Evolutionary conservation across 768 basidiomycete genomes (phyloP).

Genomic region (Lenzites betulinus): DNA sequence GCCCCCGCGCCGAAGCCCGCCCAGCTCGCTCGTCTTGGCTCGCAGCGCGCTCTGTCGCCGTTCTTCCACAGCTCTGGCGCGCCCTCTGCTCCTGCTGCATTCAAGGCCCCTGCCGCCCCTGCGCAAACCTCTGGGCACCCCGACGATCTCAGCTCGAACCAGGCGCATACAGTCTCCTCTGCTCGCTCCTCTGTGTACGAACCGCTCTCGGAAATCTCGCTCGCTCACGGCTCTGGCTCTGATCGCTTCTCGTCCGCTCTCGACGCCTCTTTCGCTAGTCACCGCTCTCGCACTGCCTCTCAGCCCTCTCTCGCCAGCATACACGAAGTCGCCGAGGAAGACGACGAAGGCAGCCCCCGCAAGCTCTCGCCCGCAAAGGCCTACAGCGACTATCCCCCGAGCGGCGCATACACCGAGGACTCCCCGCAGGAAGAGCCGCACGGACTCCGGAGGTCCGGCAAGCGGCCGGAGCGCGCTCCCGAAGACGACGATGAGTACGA

Average conservation of each 20-base stretch:
- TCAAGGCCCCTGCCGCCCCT: slow-evolving; percentile 15
- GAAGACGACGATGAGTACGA: slow-evolving; percentile 21
- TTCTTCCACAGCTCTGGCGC: slow-evolving; percentile 17
- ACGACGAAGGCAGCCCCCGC: neutral
- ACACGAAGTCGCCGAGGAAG: slow-evolving; percentile 21
- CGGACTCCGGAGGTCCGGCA: slow-evolving; percentile 8
- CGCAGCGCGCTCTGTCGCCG: slow-evolving; percentile 22
- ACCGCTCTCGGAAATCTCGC: neutral
- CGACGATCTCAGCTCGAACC: slow-evolving; percentile 24
- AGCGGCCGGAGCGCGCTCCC: slow-evolving; percentile 3
- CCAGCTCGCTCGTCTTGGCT: slow-evolving; percentile 5
- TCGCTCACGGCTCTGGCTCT: neutral
- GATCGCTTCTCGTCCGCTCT: slow-evolving; percentile 5
- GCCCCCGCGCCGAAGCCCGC: slow-evolving; percentile 12
- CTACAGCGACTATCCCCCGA: neutral
- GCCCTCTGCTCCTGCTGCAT: slow-evolving; percentile 3
- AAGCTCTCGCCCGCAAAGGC: neutral
- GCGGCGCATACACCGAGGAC: neutral
- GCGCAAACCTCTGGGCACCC: slow-evolving; percentile 4
- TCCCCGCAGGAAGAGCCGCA: neutral
- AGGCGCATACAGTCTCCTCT: slow-evolving; percentile 29
- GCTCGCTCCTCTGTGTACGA: neutral
- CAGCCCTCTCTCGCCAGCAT: slow-evolving; percentile 27
- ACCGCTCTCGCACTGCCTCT: slow-evolving; percentile 14
- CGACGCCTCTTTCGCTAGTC: slow-evolving; percentile 1